Conservation (phyloP, 2,329 filamentous ascomycete genomes). For the Periconia digitata region DNA sequence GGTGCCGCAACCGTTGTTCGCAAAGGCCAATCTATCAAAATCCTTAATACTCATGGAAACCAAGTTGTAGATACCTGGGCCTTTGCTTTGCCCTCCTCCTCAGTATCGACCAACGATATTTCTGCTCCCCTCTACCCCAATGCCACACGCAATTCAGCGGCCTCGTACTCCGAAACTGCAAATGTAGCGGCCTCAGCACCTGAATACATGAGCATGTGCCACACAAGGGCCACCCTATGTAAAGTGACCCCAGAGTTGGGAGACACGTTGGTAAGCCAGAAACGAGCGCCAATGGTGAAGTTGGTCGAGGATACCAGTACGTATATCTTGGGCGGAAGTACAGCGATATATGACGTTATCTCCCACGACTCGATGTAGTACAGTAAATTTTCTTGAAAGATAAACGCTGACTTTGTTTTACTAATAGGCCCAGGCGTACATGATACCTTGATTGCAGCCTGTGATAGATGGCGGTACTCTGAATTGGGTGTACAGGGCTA, state of each 20-base stretch:
- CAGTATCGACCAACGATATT: constrained; percentile 19
- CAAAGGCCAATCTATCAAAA: constrained; percentile 45
- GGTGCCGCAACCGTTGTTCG: constrained; percentile 45
- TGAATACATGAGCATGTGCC: constrained; percentile 41
- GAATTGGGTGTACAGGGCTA: constrained; percentile 35
- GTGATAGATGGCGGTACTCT: constrained; percentile 39
- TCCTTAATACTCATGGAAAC: constrained; percentile 52
- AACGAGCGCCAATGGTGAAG: constrained; percentile 35
- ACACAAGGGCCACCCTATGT: constrained; percentile 31
- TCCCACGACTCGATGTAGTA: not conserved
- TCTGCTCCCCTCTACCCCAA: constrained; percentile 33
- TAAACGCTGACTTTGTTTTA: not conserved
- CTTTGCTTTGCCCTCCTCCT: constrained; percentile 39
- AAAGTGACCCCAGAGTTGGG: constrained; percentile 33
- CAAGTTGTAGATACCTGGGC: constrained; percentile 56
- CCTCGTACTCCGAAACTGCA: constrained; percentile 23
- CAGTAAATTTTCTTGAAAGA: not conserved
- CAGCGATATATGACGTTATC: not conserved
- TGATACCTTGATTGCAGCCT: constrained; percentile 40
- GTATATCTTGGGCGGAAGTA: not conserved
- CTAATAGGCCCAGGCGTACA: constrained; percentile 28
- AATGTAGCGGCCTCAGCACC: constrained; percentile 30
- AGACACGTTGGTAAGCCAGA: constrained; percentile 36
- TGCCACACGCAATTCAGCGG: constrained; percentile 22
- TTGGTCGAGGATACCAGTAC: constrained; percentile 34